A percentile compares a stretch with the other conserved stretches of the same genome.
Conservation (phyloP, 2,329 filamentous ascomycete species). For the Aspergillus arachidicola region DNA sequence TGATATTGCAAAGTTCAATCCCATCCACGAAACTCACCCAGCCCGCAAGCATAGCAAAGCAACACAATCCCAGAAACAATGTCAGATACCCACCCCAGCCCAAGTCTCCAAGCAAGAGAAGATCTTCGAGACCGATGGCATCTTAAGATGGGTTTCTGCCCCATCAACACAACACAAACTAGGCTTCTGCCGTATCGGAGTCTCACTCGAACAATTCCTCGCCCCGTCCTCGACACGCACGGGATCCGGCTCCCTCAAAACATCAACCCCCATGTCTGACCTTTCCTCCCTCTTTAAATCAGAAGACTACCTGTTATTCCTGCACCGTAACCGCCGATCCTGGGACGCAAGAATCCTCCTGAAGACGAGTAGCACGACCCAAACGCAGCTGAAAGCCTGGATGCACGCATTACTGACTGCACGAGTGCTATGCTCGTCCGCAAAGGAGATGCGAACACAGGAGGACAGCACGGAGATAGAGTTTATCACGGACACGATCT, state of each 20-base stretch:
- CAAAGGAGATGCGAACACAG: background rate
- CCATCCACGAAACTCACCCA: background rate
- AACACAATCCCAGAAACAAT: conserved; percentile 9
- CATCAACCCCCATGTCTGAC: conserved; percentile 46
- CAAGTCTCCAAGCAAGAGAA: conserved; percentile 64
- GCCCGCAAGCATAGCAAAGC: background rate
- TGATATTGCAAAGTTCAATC: background rate
- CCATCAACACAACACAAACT: conserved; percentile 29
- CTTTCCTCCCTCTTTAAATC: conserved; percentile 55
- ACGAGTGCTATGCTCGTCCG: conserved; percentile 20
- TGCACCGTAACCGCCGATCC: conserved; percentile 34
- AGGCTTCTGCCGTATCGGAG: conserved; percentile 60
- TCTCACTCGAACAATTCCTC: conserved; percentile 43
- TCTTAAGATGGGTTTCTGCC: conserved; percentile 58
- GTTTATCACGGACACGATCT: conserved; percentile 39
- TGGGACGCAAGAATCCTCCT: conserved; percentile 62
- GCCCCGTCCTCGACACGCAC: conserved; percentile 15
- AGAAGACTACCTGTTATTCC: conserved; percentile 65
- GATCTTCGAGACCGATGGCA: conserved; percentile 65
- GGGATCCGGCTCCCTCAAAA: conserved; percentile 28
- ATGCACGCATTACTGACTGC: conserved; percentile 60
- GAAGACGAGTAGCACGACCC: conserved; percentile 58
- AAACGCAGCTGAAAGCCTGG: conserved; percentile 63
- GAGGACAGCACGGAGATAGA: background rate
- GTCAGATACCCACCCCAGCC: conserved; percentile 57